Base-by-base conservation (phyloP, 306 rosid species). In the Pyrus bretschneideri region DNA sequence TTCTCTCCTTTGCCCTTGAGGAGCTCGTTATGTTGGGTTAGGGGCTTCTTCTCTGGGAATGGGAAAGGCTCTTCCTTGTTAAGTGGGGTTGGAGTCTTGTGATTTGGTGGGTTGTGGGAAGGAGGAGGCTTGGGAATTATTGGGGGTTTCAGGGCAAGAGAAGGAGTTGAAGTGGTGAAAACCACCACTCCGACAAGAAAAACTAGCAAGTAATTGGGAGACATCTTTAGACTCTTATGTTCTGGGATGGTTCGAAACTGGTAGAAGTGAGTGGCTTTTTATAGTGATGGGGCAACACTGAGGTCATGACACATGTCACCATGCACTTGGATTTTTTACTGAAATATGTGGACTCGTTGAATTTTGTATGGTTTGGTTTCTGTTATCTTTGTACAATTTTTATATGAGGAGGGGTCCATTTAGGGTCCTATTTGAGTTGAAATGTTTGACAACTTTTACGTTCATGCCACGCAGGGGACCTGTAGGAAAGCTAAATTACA, bases 111-210 rank as follows among this genome's bases (percentile, higher is more conserved):
- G 33, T 49, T 35, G 61, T 11, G 25, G 5, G 25, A 2, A 9
- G 61, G 83, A 9, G 61, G 83, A 4, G 73, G 63, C 22, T 64
- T 70, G 9, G 49, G 23, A 18, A 31, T 13, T 1, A 31, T 13
- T 1, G 27, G 73, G 11, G 58, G 29, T 0, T 72, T 1, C 18
- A 70, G 70, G 14, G 87, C 85, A 19, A 78, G 66, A 46, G 83
- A 57, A 44, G 40, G 40, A 60, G 44, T 30, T 7, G 83, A 29
- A 75, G 81, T 21, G 63, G 79, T 71, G 38, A 84, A 49, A 25
- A 23, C 68, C 80, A 74, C 81, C 79, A 81, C 81, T 78, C 73
- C 87, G 15, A 84, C 58, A 63, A 84, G 23, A 25, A 84, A 59
- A 29, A 65, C 5, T 23, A 81, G 68, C 40, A 78, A 13, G 19